Conservation (phyloP, 768 basidiomycete genomes). For the Boletus bicolor region DNA sequence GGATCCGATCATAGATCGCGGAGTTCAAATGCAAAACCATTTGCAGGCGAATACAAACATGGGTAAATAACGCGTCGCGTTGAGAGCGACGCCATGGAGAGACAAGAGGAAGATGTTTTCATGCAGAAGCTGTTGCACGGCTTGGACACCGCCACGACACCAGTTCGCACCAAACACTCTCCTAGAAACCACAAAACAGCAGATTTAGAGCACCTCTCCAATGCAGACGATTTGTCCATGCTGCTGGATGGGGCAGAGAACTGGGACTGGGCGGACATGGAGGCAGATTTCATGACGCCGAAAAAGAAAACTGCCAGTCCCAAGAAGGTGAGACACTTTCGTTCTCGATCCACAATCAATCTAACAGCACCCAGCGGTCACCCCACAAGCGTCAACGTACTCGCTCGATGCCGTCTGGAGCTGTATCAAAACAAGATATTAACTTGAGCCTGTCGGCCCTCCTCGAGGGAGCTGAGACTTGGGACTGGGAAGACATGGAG, state of each 20-base stretch:
- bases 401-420: constrained; percentile 7
- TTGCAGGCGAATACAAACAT: constrained; percentile 1
- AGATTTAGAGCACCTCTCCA: neutral
- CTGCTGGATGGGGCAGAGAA: constrained; percentile 65
- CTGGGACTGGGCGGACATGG: constrained; percentile 67
- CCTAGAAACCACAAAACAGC: constrained; percentile 20
- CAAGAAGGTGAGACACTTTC: constrained; percentile 11
- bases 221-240: constrained; percentile 36
- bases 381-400: constrained; percentile 11
- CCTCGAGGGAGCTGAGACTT: constrained; percentile 62
- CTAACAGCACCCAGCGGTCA: constrained; percentile 12
- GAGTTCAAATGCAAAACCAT: neutral
- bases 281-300: constrained; percentile 48
- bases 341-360: neutral
- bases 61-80: constrained; percentile 28
- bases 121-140: constrained; percentile 51
- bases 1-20: constrained; percentile 1
- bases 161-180: constrained; percentile 24
- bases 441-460: constrained; percentile 47
- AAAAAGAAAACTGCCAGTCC: constrained; percentile 40
- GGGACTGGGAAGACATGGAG: constrained; percentile 65
- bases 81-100: constrained; percentile 22
- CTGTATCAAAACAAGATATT: constrained; percentile 7
- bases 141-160: constrained; percentile 48
- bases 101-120: constrained; percentile 54